Evolutionary conservation across 371 early-diverging fungal species (phyloP).

Genomic region (Funneliformis caledonium): DNA sequence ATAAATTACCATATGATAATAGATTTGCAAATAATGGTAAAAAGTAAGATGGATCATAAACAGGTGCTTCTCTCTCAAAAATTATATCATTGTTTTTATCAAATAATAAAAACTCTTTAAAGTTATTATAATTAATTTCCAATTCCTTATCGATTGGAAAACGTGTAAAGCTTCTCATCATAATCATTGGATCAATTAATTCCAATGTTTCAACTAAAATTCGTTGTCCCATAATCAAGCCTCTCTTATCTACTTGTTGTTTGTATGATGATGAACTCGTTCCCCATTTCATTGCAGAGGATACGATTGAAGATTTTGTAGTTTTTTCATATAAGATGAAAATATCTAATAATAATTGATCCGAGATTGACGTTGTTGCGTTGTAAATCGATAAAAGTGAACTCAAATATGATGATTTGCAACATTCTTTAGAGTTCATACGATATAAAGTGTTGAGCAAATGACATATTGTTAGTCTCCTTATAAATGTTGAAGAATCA

Average conservation of each 20-base stretch:
- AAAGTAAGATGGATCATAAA: constrained; percentile 75
- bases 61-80: constrained; percentile 10
- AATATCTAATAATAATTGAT: constrained; percentile 57
- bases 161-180: constrained; percentile 66
- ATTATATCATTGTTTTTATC: neutral
- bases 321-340: constrained; percentile 57
- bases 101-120: neutral
- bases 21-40: constrained; percentile 70
- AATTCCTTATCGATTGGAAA: constrained; percentile 55
- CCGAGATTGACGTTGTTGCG: constrained; percentile 57
- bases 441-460: constrained; percentile 55
- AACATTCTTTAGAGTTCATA: constrained; percentile 52
- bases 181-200: constrained; percentile 65
- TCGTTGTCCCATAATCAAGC: constrained; percentile 46
- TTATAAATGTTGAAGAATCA: constrained; percentile 23
- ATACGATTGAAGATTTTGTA: constrained; percentile 52
- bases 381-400: constrained; percentile 60
- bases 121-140: constrained; percentile 8
- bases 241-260: neutral
- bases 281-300: constrained; percentile 61
- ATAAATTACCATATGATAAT: constrained; percentile 55
- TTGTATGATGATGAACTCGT: constrained; percentile 51
- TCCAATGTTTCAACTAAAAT: constrained; percentile 63
- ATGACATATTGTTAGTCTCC: constrained; percentile 54
- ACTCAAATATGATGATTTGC: constrained; percentile 57